Evolutionary conservation across 352 stramenopile genomes (phyloP).

Genomic region (Stephanocyclus meneghinianus): DNA sequence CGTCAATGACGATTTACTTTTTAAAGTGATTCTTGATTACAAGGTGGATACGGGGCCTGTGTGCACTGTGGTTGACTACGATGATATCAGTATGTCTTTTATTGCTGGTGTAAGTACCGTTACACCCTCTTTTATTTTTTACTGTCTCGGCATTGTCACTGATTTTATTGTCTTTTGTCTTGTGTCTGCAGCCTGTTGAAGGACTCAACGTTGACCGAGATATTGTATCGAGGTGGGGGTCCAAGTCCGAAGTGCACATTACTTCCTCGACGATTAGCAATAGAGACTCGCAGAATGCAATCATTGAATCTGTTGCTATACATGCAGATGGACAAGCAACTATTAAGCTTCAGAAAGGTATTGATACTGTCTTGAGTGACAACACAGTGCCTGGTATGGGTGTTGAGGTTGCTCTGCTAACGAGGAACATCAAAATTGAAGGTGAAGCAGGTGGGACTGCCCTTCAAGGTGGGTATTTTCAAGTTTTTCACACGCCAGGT

Average conservation of each 20-base stretch:
- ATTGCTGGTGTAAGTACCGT: conserved; percentile 47
- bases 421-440: conserved; percentile 63
- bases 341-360: conserved; percentile 37
- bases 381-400: conserved; percentile 42
- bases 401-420: conserved; percentile 52
- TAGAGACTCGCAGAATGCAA: conserved; percentile 38
- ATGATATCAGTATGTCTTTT: conserved; percentile 57
- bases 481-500: conserved; percentile 57
- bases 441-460: conserved; percentile 16
- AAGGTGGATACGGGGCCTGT: conserved; percentile 15
- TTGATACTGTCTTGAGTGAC: conserved; percentile 40
- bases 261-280: conserved; percentile 51
- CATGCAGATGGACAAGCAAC: conserved; percentile 24
- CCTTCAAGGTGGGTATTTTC: conserved; percentile 51
- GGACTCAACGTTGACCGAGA: conserved; percentile 27
- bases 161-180: not conserved
- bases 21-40: conserved; percentile 21
- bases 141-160: too few relatives aligned
- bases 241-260: conserved; percentile 52
- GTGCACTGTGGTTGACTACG: conserved; percentile 45
- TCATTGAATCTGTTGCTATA: conserved; percentile 23
- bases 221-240: conserved; percentile 35
- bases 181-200: conserved; percentile 27
- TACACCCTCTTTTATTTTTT: not conserved
- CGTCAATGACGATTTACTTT: conserved; percentile 2